Base-by-base conservation (phyloP, 2,329 filamentous ascomycete genomes). In the Xylaria sp. region DNA sequence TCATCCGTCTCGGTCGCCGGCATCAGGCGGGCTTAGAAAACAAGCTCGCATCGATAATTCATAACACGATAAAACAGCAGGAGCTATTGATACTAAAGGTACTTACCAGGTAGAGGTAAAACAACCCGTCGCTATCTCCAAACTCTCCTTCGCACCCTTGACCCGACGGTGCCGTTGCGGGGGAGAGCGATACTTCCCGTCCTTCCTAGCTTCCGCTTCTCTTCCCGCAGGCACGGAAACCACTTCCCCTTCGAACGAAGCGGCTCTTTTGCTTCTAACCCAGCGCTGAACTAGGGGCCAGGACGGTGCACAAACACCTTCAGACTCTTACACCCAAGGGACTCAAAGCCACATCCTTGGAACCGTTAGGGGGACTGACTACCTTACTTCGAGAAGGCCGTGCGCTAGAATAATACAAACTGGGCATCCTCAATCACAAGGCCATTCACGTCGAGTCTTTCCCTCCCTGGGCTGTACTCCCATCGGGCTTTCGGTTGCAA, bases 311-410 rank as follows among this genome's bases (percentile, higher is more conserved):
- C 33, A 33, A 60, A 59, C 49, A 56, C 25, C 13, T 38, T 40
- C 8, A n/a, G 21, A 54, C 46, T 48, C 35, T 37, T 31, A 52
- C 46, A 29, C 48, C 41, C 19, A 46, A 55, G 44, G 56, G 41
- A 63, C 37, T 43, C 49, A 31, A 38, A 59, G 51, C 51, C 55
- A 37, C 49, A 59, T 19, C 46, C 56, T 60, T 56, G 56, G 52
- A 43, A 59, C 40, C 9, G 21, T 23, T 9, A 15, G 29, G 41
- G 29, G 9, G n/a, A n/a, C n/a, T n/a, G n/a, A 13, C 23, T 51
- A 27, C 47, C 46, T n/a, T 33, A 15, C 41, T 41, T 17, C n/a
- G 41, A 60, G 47, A 60, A 55, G 56, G 52, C 56, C 33, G 51
- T 56, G 52, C 31, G 48, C 19, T 15, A 51, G 19, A 48, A 53